Percentiles rank a stretch among this genome's conserved stretches.
Evolutionary conservation across 495 filamentous ascomycete genomes (phyloP).

Genomic region (Xylaria grammica): DNA sequence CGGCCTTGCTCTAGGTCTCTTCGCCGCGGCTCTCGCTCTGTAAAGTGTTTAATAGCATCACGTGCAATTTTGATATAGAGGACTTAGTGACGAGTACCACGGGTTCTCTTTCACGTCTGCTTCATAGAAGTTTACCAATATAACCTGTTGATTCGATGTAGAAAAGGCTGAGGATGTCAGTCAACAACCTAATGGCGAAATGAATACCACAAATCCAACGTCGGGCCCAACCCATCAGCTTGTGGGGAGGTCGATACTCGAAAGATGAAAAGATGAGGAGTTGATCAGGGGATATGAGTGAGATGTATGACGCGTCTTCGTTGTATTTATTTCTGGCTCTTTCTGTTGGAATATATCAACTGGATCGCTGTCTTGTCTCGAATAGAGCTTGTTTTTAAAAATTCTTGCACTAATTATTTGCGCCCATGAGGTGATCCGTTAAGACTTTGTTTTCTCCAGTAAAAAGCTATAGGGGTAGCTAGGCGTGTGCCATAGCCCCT

Average conservation of each 20-base stretch:
- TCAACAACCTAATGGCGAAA: slow-evolving; percentile 3
- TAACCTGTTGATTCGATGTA: slow-evolving; percentile 6
- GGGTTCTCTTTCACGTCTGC: background rate
- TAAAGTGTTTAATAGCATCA: slow-evolving; percentile 32
- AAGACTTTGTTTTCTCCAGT: background rate
- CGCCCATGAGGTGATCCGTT: background rate
- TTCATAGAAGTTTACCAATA: background rate
- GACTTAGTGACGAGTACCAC: slow-evolving; percentile 1
- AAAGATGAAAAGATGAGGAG: slow-evolving; percentile 2
- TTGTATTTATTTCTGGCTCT: slow-evolving; percentile 6
- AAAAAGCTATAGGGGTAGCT: too few relatives aligned
- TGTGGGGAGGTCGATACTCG: slow-evolving; percentile 16
- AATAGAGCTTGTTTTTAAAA: slow-evolving; percentile 10
- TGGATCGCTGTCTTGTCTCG: slow-evolving; percentile 7
- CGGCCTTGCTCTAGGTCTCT: slow-evolving; percentile 46
- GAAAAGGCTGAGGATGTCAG: background rate
- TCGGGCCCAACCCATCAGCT: background rate
- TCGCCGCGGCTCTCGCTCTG: slow-evolving; percentile 47
- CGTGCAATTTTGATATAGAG: background rate
- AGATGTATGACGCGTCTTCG: background rate
- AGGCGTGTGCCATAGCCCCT: too few relatives aligned
- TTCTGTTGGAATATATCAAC: slow-evolving; percentile 2
- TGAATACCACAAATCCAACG: background rate
- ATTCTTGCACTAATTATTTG: background rate
- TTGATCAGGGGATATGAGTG: background rate